Evolutionary conservation across 2,329 filamentous ascomycete genomes (phyloP).

Genomic region (Fusarium nurragi): DNA sequence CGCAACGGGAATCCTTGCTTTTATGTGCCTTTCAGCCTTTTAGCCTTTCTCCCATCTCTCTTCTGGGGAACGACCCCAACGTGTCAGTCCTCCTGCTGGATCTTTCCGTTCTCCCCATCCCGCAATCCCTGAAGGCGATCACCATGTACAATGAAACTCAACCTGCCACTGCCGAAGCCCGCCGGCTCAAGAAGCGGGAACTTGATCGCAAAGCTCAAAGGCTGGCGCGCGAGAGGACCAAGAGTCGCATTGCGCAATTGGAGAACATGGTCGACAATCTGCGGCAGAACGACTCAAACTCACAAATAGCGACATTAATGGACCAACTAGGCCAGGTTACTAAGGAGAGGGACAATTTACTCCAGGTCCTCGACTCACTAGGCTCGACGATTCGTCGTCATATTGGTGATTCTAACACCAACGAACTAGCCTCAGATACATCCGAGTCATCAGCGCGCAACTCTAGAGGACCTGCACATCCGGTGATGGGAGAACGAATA

Average conservation of each 20-base stretch:
- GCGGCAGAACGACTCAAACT: constrained; percentile 38
- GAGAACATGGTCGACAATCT: constrained; percentile 45
- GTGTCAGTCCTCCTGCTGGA: background rate
- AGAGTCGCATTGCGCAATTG: constrained; percentile 46
- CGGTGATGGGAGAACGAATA: background rate
- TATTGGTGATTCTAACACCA: constrained; percentile 4
- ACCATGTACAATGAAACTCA: constrained; percentile 20
- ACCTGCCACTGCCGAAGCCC: constrained; percentile 21
- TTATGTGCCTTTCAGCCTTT: background rate
- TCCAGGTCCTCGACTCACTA: constrained; percentile 26
- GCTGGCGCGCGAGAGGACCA: constrained; percentile 46
- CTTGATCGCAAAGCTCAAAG: constrained; percentile 48
- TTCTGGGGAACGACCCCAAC: background rate
- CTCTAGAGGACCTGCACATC: background rate
- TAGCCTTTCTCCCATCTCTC: background rate
- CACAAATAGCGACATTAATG: constrained; percentile 39
- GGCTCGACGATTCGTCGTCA: constrained; percentile 32
- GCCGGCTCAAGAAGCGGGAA: constrained; percentile 46
- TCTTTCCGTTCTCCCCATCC: background rate
- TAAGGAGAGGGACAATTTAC: constrained; percentile 37
- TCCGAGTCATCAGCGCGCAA: background rate
- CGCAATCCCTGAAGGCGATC: constrained; percentile 23
- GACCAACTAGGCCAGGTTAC: constrained; percentile 42
- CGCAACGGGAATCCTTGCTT: background rate
- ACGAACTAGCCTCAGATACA: background rate